Conservation (phyloP, 164 flowering plant species). For the Santalum album region DNA sequence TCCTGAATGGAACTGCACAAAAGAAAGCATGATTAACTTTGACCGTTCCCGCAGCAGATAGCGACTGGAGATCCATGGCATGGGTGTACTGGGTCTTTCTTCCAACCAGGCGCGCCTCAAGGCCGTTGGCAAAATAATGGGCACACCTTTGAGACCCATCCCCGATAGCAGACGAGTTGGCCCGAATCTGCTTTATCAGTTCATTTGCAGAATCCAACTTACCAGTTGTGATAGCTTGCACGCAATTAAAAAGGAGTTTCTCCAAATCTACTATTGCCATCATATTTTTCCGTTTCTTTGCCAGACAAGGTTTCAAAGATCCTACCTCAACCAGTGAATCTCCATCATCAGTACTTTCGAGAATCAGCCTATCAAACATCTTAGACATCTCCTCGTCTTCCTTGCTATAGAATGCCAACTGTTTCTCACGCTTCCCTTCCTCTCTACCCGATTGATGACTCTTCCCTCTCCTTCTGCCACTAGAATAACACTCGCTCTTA, state of each 20-base stretch:
- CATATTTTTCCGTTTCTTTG: neutral
- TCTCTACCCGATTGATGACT: no score
- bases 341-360: neutral
- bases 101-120: neutral
- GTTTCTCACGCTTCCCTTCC: no score
- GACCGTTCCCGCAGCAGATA: neutral
- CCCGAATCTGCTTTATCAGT: conserved; percentile 5
- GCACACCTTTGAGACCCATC: neutral
- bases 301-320: no score
- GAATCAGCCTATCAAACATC: neutral
- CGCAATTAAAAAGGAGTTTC: conserved; percentile 10
- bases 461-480: neutral
- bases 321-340: neutral
- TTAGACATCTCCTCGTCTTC: neutral
- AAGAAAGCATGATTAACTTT: neutral
- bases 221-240: conserved; percentile 11
- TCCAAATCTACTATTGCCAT: conserved; percentile 11
- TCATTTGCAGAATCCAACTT: conserved; percentile 11
- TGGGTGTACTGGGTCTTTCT: neutral
- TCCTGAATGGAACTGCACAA: neutral
- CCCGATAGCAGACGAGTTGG: neutral
- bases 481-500: no score
- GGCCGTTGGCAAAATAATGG: neutral
- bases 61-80: neutral
- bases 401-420: neutral